Conservation (phyloP, 441 rosid species). For the Aleurites moluccanus region DNA sequence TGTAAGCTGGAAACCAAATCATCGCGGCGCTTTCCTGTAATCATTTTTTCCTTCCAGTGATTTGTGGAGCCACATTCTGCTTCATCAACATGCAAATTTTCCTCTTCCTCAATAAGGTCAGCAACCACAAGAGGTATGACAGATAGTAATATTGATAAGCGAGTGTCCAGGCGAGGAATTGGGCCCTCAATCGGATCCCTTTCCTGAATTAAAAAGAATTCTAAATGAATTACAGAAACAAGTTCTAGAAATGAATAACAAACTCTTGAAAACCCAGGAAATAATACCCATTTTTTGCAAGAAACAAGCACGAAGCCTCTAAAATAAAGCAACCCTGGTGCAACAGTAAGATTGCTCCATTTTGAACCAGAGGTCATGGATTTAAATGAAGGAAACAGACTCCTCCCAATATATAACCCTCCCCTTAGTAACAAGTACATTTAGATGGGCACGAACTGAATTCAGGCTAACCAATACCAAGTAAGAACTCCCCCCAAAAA, state of each 20-base stretch:
- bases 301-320: background rate
- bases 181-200: constrained; percentile 94
- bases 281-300: constrained; percentile 2
- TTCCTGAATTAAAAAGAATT: constrained; percentile 55
- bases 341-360: background rate
- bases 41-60: constrained; percentile 60
- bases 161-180: constrained; percentile 87
- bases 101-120: constrained; percentile 91
- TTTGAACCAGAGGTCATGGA: background rate
- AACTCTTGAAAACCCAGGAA: constrained; percentile 21
- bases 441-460: background rate
- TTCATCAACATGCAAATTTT: constrained; percentile 59
- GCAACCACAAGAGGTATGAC: constrained; percentile 78
- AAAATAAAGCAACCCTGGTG: background rate
- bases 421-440: background rate
- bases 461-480: background rate
- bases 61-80: constrained; percentile 45
- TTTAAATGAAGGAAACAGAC: background rate
- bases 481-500: background rate
- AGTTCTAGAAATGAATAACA: constrained; percentile 10
- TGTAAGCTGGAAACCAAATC: constrained; percentile 86
- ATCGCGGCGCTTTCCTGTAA: constrained; percentile 44
- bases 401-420: background rate
- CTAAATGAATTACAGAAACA: constrained; percentile 6
- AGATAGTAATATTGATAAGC: constrained; percentile 84